Evolutionary conservation across 2,329 filamentous ascomycete species (phyloP), one percentile per base, ranked within the genome.

Genomic region (Aspergillus unguis): DNA sequence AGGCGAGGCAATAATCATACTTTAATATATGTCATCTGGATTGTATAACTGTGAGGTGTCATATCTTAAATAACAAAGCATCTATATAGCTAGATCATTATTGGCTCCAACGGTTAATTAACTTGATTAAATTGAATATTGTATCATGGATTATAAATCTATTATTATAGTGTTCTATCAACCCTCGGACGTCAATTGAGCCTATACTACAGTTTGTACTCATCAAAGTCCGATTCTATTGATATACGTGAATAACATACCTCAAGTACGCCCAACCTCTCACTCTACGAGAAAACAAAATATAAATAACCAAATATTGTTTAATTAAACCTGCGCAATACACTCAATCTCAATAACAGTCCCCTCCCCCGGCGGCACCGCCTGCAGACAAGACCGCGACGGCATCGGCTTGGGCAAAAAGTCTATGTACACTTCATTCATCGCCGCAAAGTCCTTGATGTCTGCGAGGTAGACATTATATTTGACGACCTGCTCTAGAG

Each of bases 391-490:
- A 6, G 73, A 74, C 7, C 73, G 63, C 5, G 72, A 71, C 17
- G 73, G 73, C 72, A 74, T 75, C 2, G 72, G 71, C 58, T 72
- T 59, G 8, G 72, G 72, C 5, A 74, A 57, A 37, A 74, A 74
- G 1, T 71, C 70, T 46, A 74, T 63, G 51, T 66, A 66, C 3
- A 55, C 64, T 43, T 66, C 62, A 74, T 95, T 95, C 85, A 95
- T 89, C 70, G 84, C 84, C 68, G 72, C 75, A 62, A 86, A 87
- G 65, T 86, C 76, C 44, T 77, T 73, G 83, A 87, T 87, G 53
- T 78, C 77, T 0, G 80, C 81, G 4, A 87, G 67, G 65, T 83
- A 88, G 42, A 87, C 75, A 60, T 85, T 86, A 60, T 84, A 77
- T 68, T 87, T 86, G 65, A 87, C 77, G 0, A 82, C 77, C 33